Percentiles rank a stretch among this genome's conserved stretches.
Conservation (phyloP, 1,284 basidiomycete species). For the Heterobasidion annosum region DNA sequence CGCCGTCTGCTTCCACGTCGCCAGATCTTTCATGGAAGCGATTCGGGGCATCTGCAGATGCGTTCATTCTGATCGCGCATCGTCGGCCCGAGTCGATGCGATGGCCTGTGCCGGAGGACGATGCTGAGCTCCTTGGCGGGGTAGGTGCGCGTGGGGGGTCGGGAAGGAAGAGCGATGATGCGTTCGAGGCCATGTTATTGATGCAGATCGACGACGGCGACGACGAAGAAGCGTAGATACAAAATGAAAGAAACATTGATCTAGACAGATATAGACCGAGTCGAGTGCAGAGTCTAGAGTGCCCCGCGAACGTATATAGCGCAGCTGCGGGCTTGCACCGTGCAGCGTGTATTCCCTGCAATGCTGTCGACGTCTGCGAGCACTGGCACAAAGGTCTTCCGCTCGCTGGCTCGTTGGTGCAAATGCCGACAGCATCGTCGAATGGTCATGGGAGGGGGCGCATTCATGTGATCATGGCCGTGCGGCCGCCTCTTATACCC, state of each 20-base stretch:
- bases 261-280: neutral
- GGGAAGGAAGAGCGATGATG: constrained; percentile 45
- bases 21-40: constrained; percentile 13
- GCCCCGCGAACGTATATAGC: neutral
- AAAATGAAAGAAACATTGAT: too few relatives aligned
- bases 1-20: neutral
- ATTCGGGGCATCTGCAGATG: constrained; percentile 30
- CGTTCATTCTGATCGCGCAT: constrained; percentile 52
- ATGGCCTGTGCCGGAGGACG: constrained; percentile 45
- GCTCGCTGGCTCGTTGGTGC: too few relatives aligned
- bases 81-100: constrained; percentile 45
- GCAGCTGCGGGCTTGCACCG: too few relatives aligned
- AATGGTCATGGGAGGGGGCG: neutral
- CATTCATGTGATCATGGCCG: neutral
- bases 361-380: too few relatives aligned
- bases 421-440: neutral
- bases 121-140: constrained; percentile 47
- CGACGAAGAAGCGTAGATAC: neutral
- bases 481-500: neutral
- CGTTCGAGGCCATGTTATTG: constrained; percentile 60
- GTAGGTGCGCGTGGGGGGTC: constrained; percentile 36
- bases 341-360: too few relatives aligned
- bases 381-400: neutral
- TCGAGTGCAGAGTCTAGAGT: neutral
- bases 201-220: constrained; percentile 29